Base-by-base conservation (phyloP, 1,284 basidiomycete genomes). In the Coniferiporia weirii region DNA sequence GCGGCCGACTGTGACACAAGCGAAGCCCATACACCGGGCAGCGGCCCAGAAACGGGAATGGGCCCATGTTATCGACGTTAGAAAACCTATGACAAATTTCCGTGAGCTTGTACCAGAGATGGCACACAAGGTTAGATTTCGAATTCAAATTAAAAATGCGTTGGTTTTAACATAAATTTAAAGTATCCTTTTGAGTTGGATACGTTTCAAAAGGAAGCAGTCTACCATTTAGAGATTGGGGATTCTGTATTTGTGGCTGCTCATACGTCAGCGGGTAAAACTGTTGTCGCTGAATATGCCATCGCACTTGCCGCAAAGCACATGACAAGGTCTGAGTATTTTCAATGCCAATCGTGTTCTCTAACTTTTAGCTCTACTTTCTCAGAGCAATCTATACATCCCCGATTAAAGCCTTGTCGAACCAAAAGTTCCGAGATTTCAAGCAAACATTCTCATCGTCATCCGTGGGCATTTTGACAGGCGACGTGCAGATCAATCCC, bases 361-460 rank as follows among this genome's bases (percentile, higher is more conserved):
- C 51, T 27, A 56, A 45, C 19, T 46, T 46, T 17, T 17, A n/a
- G 17, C 9, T n/a, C 9, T 46, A 17, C 44, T 46, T 52, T 53
- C 35, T 62, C 20, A 65, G 95, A 62, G 95, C 96, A 4, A 98
- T 99, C 67, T 99, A 99, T 72, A 99, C 97, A 0, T 97, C 95
- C 1, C 97, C 97, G 0, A 99, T 99, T 73, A 99, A 99, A 69
- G 97, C 97, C 0, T 79, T 99, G 4, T 98, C 96, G 5, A 99
- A 99, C 71, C 97, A 99, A 69, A 99, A 99, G 72, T 99, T 97
- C 72, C 83, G 97, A 52, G 97, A 99, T 73, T 99, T 99, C 78
- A 99, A 98, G 72, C 89, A 92, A 68, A 95, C 94, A 0, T 99
- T 98, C 68, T 93, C 93, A 12, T 85, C 94, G 1, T 80, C 87